A percentile compares a stretch with the other conserved stretches of the same genome.
Conservation (phyloP, 805 yeast species). For the Sugiyamaella smithiae region DNA sequence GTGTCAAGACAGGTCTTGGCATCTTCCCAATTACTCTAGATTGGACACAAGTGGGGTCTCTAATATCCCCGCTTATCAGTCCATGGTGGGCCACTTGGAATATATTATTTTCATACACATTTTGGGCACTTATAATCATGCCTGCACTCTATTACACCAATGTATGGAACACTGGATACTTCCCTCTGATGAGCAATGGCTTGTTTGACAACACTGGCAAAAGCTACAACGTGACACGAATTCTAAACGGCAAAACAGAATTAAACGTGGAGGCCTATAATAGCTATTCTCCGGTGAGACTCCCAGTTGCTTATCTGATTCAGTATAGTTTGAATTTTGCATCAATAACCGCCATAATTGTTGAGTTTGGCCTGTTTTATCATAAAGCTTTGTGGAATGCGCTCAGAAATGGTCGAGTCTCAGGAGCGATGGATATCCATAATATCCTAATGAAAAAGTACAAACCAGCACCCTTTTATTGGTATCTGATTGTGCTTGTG, state of each 20-base stretch:
- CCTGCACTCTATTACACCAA: constrained; percentile 49
- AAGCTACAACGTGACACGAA: constrained; percentile 45
- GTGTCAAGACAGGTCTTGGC: constrained; percentile 45
- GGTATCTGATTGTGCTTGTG: constrained; percentile 54
- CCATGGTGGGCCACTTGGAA: constrained; percentile 40
- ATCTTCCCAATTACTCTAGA: constrained; percentile 51
- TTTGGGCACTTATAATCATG: constrained; percentile 43
- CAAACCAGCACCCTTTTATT: constrained; percentile 29
- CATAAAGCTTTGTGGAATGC: background rate
- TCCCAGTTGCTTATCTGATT: constrained; percentile 19
- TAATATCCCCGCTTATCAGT: constrained; percentile 48
- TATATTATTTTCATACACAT: constrained; percentile 45
- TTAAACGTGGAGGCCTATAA: constrained; percentile 8
- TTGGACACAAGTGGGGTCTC: constrained; percentile 53
- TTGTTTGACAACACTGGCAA: constrained; percentile 53
- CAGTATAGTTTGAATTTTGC: constrained; percentile 12
- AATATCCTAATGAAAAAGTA: constrained; percentile 46
- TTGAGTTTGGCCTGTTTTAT: constrained; percentile 4
- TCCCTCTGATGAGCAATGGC: constrained; percentile 57
- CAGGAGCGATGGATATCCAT: constrained; percentile 17
- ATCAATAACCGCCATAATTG: constrained; percentile 1
- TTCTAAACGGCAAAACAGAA: constrained; percentile 35
- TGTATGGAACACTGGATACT: constrained; percentile 56
- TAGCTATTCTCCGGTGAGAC: constrained; percentile 13
- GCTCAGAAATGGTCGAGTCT: constrained; percentile 1